These are phyloP conservation scores for Durotheca rogersii DNA, from an alignment of 495 filamentous ascomycete genomes.

Conservation along the genomic window DNA sequence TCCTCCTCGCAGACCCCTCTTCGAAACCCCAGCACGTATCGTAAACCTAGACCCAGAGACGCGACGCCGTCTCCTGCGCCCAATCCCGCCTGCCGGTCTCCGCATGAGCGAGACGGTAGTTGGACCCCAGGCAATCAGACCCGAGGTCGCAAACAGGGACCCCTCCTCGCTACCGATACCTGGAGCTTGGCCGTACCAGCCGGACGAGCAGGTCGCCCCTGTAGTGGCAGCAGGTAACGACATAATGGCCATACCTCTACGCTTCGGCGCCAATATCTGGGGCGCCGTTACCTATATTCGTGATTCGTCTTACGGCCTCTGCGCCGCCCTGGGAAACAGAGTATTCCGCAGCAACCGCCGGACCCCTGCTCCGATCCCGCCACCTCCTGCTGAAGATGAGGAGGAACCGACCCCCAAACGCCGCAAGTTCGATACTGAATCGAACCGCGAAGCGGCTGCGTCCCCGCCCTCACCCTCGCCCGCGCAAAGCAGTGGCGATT, in stretches of 20 bases:
- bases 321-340: constrained; percentile 5
- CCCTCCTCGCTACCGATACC: constrained; percentile 19
- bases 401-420: constrained; percentile 17
- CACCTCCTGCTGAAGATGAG: constrained; percentile 12
- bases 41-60: too few species aligned
- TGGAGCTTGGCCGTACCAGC: constrained; percentile 21
- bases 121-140: too few species aligned
- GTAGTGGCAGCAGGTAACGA: neutral
- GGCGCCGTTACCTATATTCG: constrained; percentile 15
- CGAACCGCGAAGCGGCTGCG: neutral
- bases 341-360: constrained; percentile 5
- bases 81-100: neutral
- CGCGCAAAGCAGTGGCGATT: neutral
- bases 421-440: constrained; percentile 9
- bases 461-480: neutral
- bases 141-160: neutral
- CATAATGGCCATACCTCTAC: constrained; percentile 5
- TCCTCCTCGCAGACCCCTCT: neutral
- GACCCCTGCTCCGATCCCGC: neutral
- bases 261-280: constrained; percentile 7
- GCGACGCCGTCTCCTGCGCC: too few species aligned
- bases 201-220: constrained; percentile 1
- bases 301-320: constrained; percentile 18
- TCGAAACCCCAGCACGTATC: too few species aligned
- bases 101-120: too few species aligned